Base-by-base conservation (phyloP, 441 rosid genomes). In the Lepidium campestre region DNA sequence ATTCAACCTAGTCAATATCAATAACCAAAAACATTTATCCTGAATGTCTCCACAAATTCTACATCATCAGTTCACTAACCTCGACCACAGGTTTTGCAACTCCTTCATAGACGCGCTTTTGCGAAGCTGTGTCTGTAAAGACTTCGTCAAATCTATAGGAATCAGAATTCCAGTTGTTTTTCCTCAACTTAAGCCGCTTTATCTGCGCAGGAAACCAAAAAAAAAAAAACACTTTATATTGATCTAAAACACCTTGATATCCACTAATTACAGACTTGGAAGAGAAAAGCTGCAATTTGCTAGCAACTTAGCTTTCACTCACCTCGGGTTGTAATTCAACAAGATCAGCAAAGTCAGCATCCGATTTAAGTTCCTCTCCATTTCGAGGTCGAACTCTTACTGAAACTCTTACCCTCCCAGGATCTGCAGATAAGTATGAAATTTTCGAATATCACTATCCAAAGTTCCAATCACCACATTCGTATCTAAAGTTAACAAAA, bases 61-160 rank as follows among this genome's bases (percentile, higher is more conserved):
- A 31, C 14, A 69, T 44, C 2, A 18, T 13, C 25, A 50, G 19
- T 14, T 63, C 19, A 57, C 72, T 67, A 76, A 88, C 98, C 90
- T 92, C 96, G 2, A 92, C 96, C 1, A 92, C 96, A 63, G 98
- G 96, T 54, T 89, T 89, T 40, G 93, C 95, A 12, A 92, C 98
- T 25, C 75, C 91, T 80, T 92, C 95, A 70, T 89, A 89, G 14
- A 92, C 93, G 27, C 96, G 93, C 70, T 82, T 92, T 66, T 92
- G 98, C 12, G 98, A 89, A 74, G 96, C 90, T 65, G 85, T 76
- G 46, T 86, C 95, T 3, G 88, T 70, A 41, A 89, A 88, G 44
- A 92, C 84, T 76, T 89, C 93, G 27, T 89, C 98, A 35, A 92
- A 92, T 82, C 68, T 82, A 67, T 88, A 92, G 4, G 95, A 85